Base-by-base conservation (phyloP, 2,329 filamentous ascomycete genomes). In the Cladosporium phlei region DNA sequence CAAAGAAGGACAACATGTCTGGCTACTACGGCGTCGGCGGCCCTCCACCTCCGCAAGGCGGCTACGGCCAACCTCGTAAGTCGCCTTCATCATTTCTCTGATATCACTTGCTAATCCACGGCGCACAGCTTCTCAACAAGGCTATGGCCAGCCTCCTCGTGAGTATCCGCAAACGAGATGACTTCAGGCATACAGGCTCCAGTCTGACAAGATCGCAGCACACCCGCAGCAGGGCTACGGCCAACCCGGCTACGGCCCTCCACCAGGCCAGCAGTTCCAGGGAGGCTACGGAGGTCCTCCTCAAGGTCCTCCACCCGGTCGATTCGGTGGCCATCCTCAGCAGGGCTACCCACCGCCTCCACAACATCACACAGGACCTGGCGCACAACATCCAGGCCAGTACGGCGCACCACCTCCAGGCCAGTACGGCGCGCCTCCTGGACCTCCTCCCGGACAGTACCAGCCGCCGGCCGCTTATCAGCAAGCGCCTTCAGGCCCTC, bases 401-500 rank as follows among this genome's bases (percentile, higher is more conserved):
- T 48, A 46, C n/a, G 32, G 22, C 21, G 43, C 16, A 5, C 30
- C 14, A 17, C 32, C 32, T 5, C 32, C 14, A 16, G 35, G 35
- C 12, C 29, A 38, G 22, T 55, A 51, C 32, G 52, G 44, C 17
- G 38, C 51, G 30, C 54, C 52, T 22, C 53, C 46, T 30, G n/a
- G 9, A 25, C 48, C 59, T 8, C 54, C 57, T 11, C 54, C 52
- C 11, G 51, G 52, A 22, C 52, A 52, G 27, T 52, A 49, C 37
- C 38, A 43, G 19, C 40, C 46, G 12, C 46, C 40, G 14, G 46
- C 30, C 4, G 48, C 43, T n/a, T 52, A 54, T 16, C 47, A 48
- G 4, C 49, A 39, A 32, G 53, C 48, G n/a, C 49, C 48, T 12
- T 48, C 48, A 14, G 61, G 59, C 5, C 72, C 77, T 32, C 79